These are phyloP conservation scores for Lyophyllum decastes DNA, from an alignment of 768 basidiomycete species.

Conservation along the genomic window DNA sequence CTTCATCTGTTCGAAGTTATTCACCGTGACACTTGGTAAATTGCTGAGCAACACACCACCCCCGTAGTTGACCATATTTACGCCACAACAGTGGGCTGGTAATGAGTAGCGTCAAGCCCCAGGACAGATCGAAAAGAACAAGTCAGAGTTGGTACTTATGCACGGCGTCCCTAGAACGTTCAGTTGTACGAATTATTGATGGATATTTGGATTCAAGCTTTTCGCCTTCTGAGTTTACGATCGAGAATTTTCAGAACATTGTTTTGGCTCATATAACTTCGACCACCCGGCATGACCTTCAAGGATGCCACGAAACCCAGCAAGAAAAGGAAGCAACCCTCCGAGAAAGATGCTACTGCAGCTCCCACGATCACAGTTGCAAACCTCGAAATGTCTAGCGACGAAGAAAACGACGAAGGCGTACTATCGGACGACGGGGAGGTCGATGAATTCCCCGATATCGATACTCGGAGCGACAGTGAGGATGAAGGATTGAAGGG, in stretches of 20 bases:
- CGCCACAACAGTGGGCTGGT: background rate
- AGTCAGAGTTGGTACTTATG: no score
- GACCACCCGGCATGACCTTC: conserved; percentile 33
- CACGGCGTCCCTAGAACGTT: no score
- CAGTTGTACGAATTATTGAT: conserved; percentile 21
- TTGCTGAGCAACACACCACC: conserved; percentile 57
- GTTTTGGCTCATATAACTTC: conserved; percentile 15
- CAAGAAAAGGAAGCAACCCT: conserved; percentile 62
- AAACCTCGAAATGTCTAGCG: conserved; percentile 71
- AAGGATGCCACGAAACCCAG: conserved; percentile 32
- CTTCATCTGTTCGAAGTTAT: conserved; percentile 68
- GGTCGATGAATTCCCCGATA: conserved; percentile 75
- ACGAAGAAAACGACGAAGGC: conserved; percentile 59
- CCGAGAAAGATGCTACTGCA: conserved; percentile 36
- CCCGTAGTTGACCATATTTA: conserved; percentile 78
- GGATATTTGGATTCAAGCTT: conserved; percentile 26
- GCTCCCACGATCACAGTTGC: conserved; percentile 40
- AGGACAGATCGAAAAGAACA: background rate
- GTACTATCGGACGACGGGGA: conserved; percentile 56
- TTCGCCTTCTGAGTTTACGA: conserved; percentile 19
- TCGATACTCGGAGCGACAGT: conserved; percentile 56
- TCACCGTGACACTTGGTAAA: conserved; percentile 1
- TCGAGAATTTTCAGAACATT: conserved; percentile 23
- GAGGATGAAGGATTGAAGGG: conserved; percentile 41
- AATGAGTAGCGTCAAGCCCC: background rate